Conservation (phyloP, 306 rosid species). For the barrel medic (Medicago truncatula) region MtrunA17r5.0-ANR NC_053045.1:41434501-41435000, state of each 20-base stretch:
- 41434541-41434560: conserved; percentile 53
- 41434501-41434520: conserved; percentile 55
- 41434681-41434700: conserved; percentile 64
- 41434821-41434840: conserved; percentile 22
- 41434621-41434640: conserved; percentile 60
- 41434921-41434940: conserved; percentile 19
- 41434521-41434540: conserved; percentile 63
- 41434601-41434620: conserved; percentile 65
- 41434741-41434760: conserved; percentile 60
- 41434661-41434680: conserved; percentile 56
- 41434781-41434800: conserved; percentile 84
- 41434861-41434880: conserved; percentile 32
- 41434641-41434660: conserved; percentile 62
- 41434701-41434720: conserved; percentile 61
- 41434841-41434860: conserved; percentile 23
- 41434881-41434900: conserved; percentile 22
- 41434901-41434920: conserved; percentile 17
- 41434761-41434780: conserved; percentile 66
- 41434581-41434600: conserved; percentile 79
- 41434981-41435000: conserved; percentile 2
- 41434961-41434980: not conserved
- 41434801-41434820: conserved; percentile 82
- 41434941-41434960: not conserved
- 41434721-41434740: conserved; percentile 66
- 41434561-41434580: conserved; percentile 63